phyloP scores from a whole-genome alignment of 352 stramenopile species.

The Globisporangium radiosum region DNA sequence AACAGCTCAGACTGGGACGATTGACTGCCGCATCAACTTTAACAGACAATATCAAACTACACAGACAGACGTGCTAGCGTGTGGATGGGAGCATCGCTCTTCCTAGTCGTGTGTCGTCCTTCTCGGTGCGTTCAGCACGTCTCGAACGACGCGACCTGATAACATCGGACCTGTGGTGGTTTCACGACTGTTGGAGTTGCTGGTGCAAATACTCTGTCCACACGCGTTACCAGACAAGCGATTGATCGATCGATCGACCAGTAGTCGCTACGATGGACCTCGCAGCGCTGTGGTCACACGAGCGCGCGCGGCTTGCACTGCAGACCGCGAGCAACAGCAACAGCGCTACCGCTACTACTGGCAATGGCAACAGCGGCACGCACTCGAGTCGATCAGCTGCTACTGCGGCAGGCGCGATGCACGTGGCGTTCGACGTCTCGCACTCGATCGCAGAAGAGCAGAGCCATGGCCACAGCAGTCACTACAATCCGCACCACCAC shows the following conservation, averaged over 20 bases:
- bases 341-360: neutral
- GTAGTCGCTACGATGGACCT: constrained; percentile 34
- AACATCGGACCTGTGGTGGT: too few species aligned
- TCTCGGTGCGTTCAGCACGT: too few species aligned
- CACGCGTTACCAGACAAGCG: too few species aligned
- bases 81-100: too few species aligned
- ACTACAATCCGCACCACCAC: neutral
- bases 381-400: too few species aligned
- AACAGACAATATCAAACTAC: too few species aligned
- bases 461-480: neutral
- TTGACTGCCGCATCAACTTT: neutral
- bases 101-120: too few species aligned
- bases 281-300: constrained; percentile 38
- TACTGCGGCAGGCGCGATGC: neutral
- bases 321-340: neutral
- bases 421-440: constrained; percentile 1
- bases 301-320: constrained; percentile 32
- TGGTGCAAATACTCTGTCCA: too few species aligned
- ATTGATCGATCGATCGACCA: too few species aligned
- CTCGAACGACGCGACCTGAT: too few species aligned
- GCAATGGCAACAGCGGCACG: neutral
- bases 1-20: constrained; percentile 8
- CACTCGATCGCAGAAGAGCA: constrained; percentile 5
- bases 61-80: too few species aligned
- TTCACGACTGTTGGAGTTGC: too few species aligned